Conservation (phyloP, 305 asterid genomes). For the Striga hermonthica region DNA sequence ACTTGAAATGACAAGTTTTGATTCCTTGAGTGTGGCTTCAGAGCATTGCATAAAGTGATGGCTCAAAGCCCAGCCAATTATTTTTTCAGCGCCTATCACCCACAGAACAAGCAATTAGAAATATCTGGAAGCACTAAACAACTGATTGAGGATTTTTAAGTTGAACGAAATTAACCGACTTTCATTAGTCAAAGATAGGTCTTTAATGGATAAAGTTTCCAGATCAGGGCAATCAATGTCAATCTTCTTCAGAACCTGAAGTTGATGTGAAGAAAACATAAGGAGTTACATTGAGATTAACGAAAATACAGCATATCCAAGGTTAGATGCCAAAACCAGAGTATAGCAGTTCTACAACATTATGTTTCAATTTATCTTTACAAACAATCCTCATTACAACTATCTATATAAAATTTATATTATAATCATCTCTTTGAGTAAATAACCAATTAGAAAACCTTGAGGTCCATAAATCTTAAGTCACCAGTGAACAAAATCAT, state of each 20-base stretch:
- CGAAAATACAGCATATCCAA: background rate
- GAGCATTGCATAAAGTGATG: conserved; percentile 72
- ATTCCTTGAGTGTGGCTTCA: conserved; percentile 43
- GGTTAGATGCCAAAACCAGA: background rate
- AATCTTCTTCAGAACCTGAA: conserved; percentile 69
- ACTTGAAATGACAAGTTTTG: conserved; percentile 54
- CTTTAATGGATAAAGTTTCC: conserved; percentile 64
- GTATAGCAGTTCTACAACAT: background rate
- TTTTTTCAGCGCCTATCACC: conserved; percentile 63
- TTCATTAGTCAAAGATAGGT: conserved; percentile 79
- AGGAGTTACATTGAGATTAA: conserved; percentile 15
- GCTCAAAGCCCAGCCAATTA: conserved; percentile 80
- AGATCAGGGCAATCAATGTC: conserved; percentile 69
- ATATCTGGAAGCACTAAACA: conserved; percentile 25
- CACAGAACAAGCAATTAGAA: conserved; percentile 32
- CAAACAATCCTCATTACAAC: conserved; percentile 24
- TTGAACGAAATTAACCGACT: conserved; percentile 44
- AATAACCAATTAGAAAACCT: conserved; percentile 15
- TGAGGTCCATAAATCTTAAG: conserved; percentile 1
- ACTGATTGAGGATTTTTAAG: conserved; percentile 26
- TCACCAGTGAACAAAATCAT: conserved; percentile 12
- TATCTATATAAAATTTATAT: background rate
- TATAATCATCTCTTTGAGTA: background rate
- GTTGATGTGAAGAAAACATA: conserved; percentile 19
- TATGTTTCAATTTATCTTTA: conserved; percentile 3